phyloP scores from a whole-genome alignment of 2,329 filamentous ascomycete species.

The Cladophialophora psammophila region DNA sequence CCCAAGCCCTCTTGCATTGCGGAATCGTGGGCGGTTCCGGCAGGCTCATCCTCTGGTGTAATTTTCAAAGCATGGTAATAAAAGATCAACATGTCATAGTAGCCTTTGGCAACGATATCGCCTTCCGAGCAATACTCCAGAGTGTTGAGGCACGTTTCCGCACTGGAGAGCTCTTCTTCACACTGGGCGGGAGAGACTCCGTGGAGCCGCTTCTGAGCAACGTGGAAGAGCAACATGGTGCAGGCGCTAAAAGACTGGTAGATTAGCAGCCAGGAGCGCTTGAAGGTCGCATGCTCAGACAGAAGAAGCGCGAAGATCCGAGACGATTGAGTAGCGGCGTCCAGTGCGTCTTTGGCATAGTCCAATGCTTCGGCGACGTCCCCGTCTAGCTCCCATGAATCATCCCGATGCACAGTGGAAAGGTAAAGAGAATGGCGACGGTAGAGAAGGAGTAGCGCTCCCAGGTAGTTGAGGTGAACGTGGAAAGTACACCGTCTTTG shows the following conservation, averaged over 20 bases:
- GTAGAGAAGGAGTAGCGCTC: conserved; percentile 9
- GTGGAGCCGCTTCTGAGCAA: conserved; percentile 13
- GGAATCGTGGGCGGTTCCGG: background rate
- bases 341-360: conserved; percentile 14
- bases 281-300: conserved; percentile 1
- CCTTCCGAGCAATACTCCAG: conserved; percentile 7
- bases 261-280: conserved; percentile 12
- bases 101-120: conserved; percentile 10
- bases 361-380: conserved; percentile 7
- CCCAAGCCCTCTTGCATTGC: background rate
- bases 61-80: conserved; percentile 7
- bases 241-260: conserved; percentile 18
- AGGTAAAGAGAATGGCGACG: conserved; percentile 11
- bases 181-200: background rate
- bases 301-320: background rate
- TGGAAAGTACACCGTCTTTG: conserved; percentile 10
- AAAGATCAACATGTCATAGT: conserved; percentile 8
- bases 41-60: background rate
- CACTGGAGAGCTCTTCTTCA: conserved; percentile 12
- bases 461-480: conserved; percentile 10
- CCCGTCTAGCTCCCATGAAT: conserved; percentile 2
- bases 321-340: background rate
- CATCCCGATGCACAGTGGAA: conserved; percentile 5
- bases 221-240: conserved; percentile 13
- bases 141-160: conserved; percentile 1